Conservation (phyloP, 306 rosid genomes). For the Prunus armeniaca region DNA sequence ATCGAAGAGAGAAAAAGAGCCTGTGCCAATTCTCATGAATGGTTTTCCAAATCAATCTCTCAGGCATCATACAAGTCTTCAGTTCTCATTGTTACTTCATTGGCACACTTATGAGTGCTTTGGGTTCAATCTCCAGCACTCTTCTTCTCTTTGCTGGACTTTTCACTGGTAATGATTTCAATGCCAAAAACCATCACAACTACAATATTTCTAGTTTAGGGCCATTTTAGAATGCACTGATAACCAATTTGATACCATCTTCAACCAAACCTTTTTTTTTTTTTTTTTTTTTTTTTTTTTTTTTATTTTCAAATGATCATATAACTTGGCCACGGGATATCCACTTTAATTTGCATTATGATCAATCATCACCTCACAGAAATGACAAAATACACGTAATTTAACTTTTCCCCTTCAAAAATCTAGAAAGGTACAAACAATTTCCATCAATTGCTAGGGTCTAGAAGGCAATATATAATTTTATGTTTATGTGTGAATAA, state of each 20-base stretch:
- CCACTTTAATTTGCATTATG: constrained; percentile 55
- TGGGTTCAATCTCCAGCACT: constrained; percentile 19
- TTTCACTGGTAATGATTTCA: constrained; percentile 29
- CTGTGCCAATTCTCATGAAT: background rate
- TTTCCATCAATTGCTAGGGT: constrained; percentile 28
- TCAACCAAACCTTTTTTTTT: constrained; percentile 19
- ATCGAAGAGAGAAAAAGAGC: background rate
- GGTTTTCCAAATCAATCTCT: constrained; percentile 11
- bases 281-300: too few relatives aligned
- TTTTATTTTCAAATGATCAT: too few relatives aligned
- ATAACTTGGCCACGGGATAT: constrained; percentile 42
- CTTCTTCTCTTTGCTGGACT: constrained; percentile 8
- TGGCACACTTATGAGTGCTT: constrained; percentile 21
- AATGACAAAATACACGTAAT: constrained; percentile 38
- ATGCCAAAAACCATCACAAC: constrained; percentile 19
- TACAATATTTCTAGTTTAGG: constrained; percentile 2
- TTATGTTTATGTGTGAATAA: constrained; percentile 23
- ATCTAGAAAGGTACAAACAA: constrained; percentile 26
- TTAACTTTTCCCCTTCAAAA: constrained; percentile 29
- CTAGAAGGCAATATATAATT: constrained; percentile 44
- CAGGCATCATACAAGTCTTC: background rate
- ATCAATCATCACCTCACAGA: constrained; percentile 44
- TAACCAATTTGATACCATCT: constrained; percentile 8
- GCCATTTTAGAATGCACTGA: constrained; percentile 6
- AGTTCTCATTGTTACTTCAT: constrained; percentile 15